Percentiles rank a stretch among this genome's conserved stretches.
Evolutionary conservation across 2,329 filamentous ascomycete genomes (phyloP).

Genomic region (Cercospora citrullina): DNA sequence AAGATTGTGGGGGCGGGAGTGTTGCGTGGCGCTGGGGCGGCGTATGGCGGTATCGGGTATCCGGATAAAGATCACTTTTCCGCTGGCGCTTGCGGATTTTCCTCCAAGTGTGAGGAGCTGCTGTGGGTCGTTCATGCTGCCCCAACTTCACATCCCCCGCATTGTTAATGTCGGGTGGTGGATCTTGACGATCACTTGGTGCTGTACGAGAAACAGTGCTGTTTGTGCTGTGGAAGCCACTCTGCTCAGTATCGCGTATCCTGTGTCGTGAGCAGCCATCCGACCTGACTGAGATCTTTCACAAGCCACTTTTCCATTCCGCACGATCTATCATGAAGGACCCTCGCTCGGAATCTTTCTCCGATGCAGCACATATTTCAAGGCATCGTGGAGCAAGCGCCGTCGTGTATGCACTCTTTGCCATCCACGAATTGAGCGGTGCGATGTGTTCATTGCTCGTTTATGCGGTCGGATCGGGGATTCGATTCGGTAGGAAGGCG

Average conservation of each 20-base stretch:
- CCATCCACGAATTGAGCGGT: background rate
- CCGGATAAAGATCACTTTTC: background rate
- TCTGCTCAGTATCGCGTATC: background rate
- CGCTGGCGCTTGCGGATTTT: background rate
- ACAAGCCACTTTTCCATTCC: background rate
- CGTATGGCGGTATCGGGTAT: constrained; percentile 1
- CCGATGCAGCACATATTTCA: background rate
- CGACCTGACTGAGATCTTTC: background rate
- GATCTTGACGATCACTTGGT: background rate
- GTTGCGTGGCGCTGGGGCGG: background rate
- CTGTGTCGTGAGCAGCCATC: background rate
- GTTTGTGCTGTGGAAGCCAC: background rate
- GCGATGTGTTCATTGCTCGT: background rate
- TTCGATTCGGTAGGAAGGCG: background rate
- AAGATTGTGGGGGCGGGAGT: background rate
- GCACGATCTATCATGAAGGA: background rate
- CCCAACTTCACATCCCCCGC: background rate
- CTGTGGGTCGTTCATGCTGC: background rate
- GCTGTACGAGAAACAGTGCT: background rate
- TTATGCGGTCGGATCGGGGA: background rate
- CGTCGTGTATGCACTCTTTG: background rate
- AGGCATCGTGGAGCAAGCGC: background rate
- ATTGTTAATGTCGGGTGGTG: background rate
- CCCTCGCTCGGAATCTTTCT: background rate
- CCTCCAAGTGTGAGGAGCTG: background rate